Evolutionary conservation across 1,139 yeast species (phyloP).

Genomic region (Taphrina populina): DNA sequence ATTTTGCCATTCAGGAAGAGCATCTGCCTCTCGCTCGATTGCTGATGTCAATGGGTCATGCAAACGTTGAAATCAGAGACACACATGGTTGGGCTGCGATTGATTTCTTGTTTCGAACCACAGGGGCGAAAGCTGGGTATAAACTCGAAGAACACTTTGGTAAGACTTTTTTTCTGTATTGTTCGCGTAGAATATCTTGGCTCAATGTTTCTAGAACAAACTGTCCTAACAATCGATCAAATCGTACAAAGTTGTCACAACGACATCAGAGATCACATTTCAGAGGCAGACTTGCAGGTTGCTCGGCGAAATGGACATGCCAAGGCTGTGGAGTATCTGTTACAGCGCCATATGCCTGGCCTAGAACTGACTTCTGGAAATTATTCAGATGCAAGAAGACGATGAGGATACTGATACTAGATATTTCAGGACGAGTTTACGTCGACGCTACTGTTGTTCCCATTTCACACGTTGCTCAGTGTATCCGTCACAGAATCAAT

Average conservation of each 20-base stretch:
- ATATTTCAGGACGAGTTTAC: too few species aligned
- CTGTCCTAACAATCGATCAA: slow-evolving; percentile 1
- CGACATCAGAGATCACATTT: background rate
- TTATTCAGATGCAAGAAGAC: too few species aligned
- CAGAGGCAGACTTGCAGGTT: background rate
- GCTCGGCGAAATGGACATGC: slow-evolving; percentile 6
- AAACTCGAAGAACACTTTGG: background rate
- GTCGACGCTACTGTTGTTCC: too few species aligned
- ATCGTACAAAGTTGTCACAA: background rate
- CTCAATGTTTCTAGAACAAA: background rate
- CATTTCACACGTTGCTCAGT: too few species aligned
- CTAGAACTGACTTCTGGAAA: too few species aligned
- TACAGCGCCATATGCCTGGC: background rate
- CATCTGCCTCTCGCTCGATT: slow-evolving; percentile 9
- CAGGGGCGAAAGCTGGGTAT: background rate
- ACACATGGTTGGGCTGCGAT: slow-evolving; percentile 19
- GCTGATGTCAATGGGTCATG: slow-evolving; percentile 15
- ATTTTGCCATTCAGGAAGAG: slow-evolving; percentile 6
- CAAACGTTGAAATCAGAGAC: background rate
- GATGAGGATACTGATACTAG: too few species aligned
- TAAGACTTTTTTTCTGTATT: background rate
- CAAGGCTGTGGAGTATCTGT: background rate
- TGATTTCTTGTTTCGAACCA: slow-evolving; percentile 9
- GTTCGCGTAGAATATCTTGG: too few species aligned
- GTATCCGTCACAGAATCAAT: too few species aligned